These are phyloP conservation scores for Haplosporangium sp. DNA, from an alignment of 371 early-diverging fungal genomes.

Conservation along the genomic window DNA sequence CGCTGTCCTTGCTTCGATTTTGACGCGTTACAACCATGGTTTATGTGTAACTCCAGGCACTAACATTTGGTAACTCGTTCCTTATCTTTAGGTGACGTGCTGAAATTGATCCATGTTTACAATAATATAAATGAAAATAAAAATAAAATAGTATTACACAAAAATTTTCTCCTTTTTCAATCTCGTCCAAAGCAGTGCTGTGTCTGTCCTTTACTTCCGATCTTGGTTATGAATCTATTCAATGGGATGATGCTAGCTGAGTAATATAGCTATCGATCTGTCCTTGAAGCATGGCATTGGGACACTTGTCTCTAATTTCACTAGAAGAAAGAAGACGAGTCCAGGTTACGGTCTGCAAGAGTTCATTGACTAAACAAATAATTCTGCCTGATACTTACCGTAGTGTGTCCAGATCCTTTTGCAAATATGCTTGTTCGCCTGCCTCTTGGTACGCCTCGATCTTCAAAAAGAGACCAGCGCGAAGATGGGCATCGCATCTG, in stretches of 20 bases:
- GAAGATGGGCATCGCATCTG: slow-evolving; percentile 74
- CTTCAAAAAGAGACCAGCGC: slow-evolving; percentile 78
- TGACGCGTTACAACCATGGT: too few relatives aligned
- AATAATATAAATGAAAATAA: background rate
- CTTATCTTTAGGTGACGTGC: too few relatives aligned
- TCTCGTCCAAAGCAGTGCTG: background rate
- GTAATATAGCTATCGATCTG: slow-evolving; percentile 45
- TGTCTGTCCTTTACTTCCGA: background rate
- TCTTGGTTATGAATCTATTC: background rate
- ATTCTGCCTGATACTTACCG: slow-evolving; percentile 55
- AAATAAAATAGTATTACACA: background rate
- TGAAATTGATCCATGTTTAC: background rate
- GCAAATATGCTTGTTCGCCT: slow-evolving; percentile 75
- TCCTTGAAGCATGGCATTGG: slow-evolving; percentile 34
- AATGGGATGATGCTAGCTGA: slow-evolving; percentile 32
- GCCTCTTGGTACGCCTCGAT: slow-evolving; percentile 85
- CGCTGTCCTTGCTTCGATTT: too few relatives aligned
- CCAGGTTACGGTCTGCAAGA: too few relatives aligned
- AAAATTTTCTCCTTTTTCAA: background rate
- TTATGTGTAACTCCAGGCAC: too few relatives aligned
- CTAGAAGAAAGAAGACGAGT: slow-evolving; percentile 12
- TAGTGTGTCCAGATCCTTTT: slow-evolving; percentile 75
- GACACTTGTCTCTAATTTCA: slow-evolving; percentile 53
- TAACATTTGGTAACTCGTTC: too few relatives aligned
- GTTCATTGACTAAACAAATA: too few relatives aligned